Evolutionary conservation across 345 rosid genomes (phyloP).

Genomic region (Kandelia obovata): DNA sequence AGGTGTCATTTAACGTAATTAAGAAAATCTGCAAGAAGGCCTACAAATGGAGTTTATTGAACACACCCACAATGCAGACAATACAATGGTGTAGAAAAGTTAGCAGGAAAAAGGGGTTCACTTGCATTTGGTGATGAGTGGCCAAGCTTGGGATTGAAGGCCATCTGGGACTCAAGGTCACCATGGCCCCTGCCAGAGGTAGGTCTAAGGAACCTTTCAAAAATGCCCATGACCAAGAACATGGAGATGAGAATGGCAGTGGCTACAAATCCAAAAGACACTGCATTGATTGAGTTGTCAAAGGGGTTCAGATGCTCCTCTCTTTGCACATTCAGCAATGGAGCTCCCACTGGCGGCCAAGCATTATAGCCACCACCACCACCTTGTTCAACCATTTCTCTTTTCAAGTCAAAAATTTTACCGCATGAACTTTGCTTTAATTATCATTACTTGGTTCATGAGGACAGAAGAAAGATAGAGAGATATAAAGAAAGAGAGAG

Average conservation of each 20-base stretch:
- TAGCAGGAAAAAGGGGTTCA: neutral
- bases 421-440: constrained; percentile 2
- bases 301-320: constrained; percentile 59
- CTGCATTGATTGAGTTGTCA: constrained; percentile 78
- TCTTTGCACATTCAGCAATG: constrained; percentile 40
- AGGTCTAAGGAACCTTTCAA: constrained; percentile 60
- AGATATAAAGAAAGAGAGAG: neutral
- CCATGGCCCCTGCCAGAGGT: constrained; percentile 14
- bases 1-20: neutral
- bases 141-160: constrained; percentile 55
- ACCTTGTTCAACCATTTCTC: constrained; percentile 27
- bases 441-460: constrained; percentile 24
- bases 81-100: neutral
- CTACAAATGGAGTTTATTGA: neutral
- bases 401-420: neutral
- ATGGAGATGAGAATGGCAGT: constrained; percentile 77
- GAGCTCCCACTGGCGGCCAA: constrained; percentile 79
- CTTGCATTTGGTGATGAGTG: constrained; percentile 70
- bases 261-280: constrained; percentile 80
- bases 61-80: neutral
- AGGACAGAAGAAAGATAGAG: neutral
- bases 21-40: too few relatives aligned
- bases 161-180: constrained; percentile 59
- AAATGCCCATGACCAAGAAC: constrained; percentile 80
- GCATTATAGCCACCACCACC: constrained; percentile 15